A percentile compares a stretch with the other conserved stretches of the same genome.
Evolutionary conservation across 2,329 filamentous ascomycete species (phyloP).

Genomic region (Aspergillus luchuensis): DNA sequence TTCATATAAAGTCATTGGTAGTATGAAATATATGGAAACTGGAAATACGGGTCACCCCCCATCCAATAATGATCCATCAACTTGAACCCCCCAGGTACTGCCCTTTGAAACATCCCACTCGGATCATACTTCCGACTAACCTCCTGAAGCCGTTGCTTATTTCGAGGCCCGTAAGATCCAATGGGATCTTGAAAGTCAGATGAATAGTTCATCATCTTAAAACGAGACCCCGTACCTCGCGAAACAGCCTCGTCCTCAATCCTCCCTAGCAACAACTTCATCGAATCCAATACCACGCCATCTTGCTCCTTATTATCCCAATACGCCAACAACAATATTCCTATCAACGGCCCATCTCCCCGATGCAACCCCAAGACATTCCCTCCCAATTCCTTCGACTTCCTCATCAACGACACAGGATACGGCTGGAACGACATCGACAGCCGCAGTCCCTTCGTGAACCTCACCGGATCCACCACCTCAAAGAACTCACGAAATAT

Average conservation of each 20-base stretch:
- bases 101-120: not conserved
- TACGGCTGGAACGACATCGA: not conserved
- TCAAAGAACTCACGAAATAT: not conserved
- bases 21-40: too few relatives aligned
- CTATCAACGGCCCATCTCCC: not conserved
- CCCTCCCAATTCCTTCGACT: not conserved
- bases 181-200: not conserved
- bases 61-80: not conserved
- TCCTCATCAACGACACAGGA: not conserved
- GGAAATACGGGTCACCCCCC: constrained; percentile 45
- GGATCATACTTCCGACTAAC: not conserved
- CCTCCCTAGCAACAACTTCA: not conserved
- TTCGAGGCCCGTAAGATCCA: not conserved
- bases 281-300: not conserved
- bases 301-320: not conserved
- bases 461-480: too few relatives aligned
- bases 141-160: not conserved
- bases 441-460: not conserved
- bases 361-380: not conserved
- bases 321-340: not conserved
- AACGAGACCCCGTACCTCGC: not conserved
- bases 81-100: not conserved
- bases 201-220: not conserved
- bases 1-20: too few relatives aligned
- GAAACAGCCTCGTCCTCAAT: not conserved